phyloP scores from a whole-genome alignment of 148 eudicot species.

The Chenopodium quinoa region DNA sequence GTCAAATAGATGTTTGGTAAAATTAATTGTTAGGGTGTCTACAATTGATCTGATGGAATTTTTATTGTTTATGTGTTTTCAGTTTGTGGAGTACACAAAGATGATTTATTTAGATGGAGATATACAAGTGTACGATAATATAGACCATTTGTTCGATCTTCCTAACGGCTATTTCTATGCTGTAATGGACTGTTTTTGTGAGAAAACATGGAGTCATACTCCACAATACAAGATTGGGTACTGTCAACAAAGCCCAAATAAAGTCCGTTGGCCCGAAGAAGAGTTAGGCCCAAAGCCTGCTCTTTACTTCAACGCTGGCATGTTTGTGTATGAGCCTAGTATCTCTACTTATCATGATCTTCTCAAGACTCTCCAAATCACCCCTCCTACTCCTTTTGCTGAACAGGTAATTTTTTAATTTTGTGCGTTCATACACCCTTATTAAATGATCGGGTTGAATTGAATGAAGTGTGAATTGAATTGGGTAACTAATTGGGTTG shows the following conservation, averaged over 20 bases:
- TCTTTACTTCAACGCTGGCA: conserved; percentile 48
- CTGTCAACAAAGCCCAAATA: conserved; percentile 41
- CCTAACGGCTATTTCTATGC: conserved; percentile 43
- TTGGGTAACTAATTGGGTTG: no score
- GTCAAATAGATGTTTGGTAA: no score
- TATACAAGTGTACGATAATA: conserved; percentile 45
- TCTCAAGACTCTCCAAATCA: conserved; percentile 30
- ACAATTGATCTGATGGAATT: neutral
- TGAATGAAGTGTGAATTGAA: no score
- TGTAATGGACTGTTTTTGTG: conserved; percentile 49
- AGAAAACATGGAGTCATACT: conserved; percentile 44
- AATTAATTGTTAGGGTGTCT: no score
- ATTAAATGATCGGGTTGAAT: no score
- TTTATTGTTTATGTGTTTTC: neutral
- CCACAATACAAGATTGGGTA: conserved; percentile 40
- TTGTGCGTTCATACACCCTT: neutral
- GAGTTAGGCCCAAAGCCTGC: conserved; percentile 40
- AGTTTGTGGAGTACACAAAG: conserved; percentile 51
- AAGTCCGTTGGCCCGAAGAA: conserved; percentile 30
- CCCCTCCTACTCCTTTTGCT: conserved; percentile 47
- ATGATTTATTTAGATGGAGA: conserved; percentile 50
- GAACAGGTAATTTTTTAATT: conserved; percentile 32
- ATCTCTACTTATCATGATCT: conserved; percentile 28
- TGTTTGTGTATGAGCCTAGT: conserved; percentile 43
- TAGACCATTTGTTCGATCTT: conserved; percentile 42